A percentile compares a stretch with the other conserved stretches of the same genome.
phyloP scores from a whole-genome alignment of 2,329 filamentous ascomycete species.

The Cercospora sp. region DNA sequence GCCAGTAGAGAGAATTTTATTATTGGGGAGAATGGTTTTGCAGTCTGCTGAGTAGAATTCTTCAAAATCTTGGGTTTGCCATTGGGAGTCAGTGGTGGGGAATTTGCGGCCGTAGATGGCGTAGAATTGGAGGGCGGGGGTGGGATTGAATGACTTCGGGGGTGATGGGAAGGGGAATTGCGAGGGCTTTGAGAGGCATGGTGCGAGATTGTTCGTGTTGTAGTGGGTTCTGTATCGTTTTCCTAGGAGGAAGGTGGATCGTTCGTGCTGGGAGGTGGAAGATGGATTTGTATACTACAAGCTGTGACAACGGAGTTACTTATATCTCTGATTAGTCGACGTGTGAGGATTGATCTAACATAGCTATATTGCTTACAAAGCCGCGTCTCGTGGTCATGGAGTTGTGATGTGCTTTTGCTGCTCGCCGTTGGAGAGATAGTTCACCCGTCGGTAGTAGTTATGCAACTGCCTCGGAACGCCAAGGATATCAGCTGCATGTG shows the following conservation, averaged over 20 bases:
- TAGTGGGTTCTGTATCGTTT: neutral
- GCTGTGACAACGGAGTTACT: neutral
- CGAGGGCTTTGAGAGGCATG: constrained; percentile 7
- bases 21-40: constrained; percentile 8
- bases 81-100: constrained; percentile 17
- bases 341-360: neutral
- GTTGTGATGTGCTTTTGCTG: neutral
- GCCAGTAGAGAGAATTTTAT: constrained; percentile 4
- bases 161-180: constrained; percentile 9
- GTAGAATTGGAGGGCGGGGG: constrained; percentile 18
- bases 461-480: neutral
- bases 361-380: neutral
- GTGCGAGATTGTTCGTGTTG: neutral
- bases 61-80: constrained; percentile 1
- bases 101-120: constrained; percentile 18
- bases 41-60: constrained; percentile 18
- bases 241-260: neutral
- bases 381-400: neutral
- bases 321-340: neutral
- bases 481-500: constrained; percentile 1
- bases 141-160: neutral
- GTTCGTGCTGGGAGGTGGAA: neutral
- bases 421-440: neutral
- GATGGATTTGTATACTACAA: neutral
- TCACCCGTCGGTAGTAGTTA: neutral